phyloP scores from a whole-genome alignment of 1,284 basidiomycete species.

The Thelephora terrestris region DNA sequence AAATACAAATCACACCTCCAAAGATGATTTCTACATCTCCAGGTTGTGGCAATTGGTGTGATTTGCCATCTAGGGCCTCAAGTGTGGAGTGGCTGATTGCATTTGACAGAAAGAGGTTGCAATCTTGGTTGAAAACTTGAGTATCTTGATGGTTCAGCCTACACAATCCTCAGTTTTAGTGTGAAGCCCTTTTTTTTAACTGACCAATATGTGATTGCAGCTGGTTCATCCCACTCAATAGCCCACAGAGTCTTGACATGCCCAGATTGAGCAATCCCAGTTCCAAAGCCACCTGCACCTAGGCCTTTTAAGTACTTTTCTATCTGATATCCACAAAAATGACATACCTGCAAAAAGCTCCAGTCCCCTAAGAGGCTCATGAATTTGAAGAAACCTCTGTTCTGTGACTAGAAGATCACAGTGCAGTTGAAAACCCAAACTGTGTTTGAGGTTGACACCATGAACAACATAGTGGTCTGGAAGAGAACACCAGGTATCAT shows the following conservation, averaged over 20 bases:
- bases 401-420: slow-evolving; percentile 17
- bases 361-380: slow-evolving; percentile 39
- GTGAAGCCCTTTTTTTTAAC: slow-evolving; percentile 8
- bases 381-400: slow-evolving; percentile 22
- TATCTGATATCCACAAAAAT: background rate
- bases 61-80: slow-evolving; percentile 21
- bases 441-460: slow-evolving; percentile 23
- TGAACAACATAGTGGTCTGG: slow-evolving; percentile 32
- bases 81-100: slow-evolving; percentile 39
- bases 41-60: slow-evolving; percentile 42
- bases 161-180: slow-evolving; percentile 6
- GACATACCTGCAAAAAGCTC: slow-evolving; percentile 54
- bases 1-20: slow-evolving; percentile 37
- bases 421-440: slow-evolving; percentile 27
- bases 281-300: slow-evolving; percentile 65
- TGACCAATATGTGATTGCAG: slow-evolving; percentile 50
- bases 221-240: slow-evolving; percentile 51
- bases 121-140: slow-evolving; percentile 53
- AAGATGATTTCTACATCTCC: slow-evolving; percentile 61
- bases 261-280: slow-evolving; percentile 47
- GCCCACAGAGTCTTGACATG: slow-evolving; percentile 57
- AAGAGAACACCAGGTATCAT: slow-evolving; percentile 41
- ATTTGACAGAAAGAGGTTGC: slow-evolving; percentile 46
- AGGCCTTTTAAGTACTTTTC: slow-evolving; percentile 2
- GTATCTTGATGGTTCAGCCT: slow-evolving; percentile 50